A percentile compares a stretch with the other conserved stretches of the same genome.
phyloP scores from a whole-genome alignment of 768 basidiomycete genomes.

The Cystofilobasidium macerans region DNA sequence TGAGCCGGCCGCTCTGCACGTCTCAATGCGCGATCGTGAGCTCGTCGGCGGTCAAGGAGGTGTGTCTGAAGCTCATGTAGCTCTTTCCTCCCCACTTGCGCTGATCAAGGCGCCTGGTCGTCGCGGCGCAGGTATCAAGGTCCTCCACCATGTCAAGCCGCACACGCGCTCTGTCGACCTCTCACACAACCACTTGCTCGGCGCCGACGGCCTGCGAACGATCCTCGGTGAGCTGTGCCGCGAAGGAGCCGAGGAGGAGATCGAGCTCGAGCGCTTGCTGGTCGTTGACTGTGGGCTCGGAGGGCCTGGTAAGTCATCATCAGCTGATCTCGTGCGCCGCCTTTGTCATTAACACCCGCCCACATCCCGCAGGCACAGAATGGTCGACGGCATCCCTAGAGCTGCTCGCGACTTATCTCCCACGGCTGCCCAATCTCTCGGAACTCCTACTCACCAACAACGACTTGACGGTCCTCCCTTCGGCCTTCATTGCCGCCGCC shows the following conservation, averaged over 20 bases:
- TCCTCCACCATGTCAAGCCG: slow-evolving; percentile 11
- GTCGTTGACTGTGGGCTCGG: slow-evolving; percentile 10
- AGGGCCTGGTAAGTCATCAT: slow-evolving; percentile 5
- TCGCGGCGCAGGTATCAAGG: slow-evolving; percentile 3
- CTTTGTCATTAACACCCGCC: not conserved
- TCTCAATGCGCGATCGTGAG: slow-evolving; percentile 3
- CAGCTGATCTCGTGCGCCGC: not conserved
- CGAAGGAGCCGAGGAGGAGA: not conserved
- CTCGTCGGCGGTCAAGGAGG: slow-evolving; percentile 21
- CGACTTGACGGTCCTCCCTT: not conserved
- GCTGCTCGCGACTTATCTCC: slow-evolving; percentile 4
- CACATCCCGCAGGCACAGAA: not conserved
- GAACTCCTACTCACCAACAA: slow-evolving; percentile 21
- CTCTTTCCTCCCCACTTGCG: not conserved
- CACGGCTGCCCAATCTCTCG: not conserved
- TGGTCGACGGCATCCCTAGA: not conserved
- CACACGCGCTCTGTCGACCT: slow-evolving; percentile 17
- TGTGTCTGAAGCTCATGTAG: not conserved
- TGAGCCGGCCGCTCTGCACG: not conserved
- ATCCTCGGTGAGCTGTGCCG: not conserved
- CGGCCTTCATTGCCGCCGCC: not conserved
- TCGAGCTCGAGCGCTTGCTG: not conserved
- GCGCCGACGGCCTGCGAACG: slow-evolving; percentile 5
- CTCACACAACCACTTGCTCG: slow-evolving; percentile 16
- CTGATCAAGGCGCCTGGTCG: not conserved